Evolutionary conservation across 805 yeast genomes (phyloP).

Genomic region (Myxozyma nipponensis): DNA sequence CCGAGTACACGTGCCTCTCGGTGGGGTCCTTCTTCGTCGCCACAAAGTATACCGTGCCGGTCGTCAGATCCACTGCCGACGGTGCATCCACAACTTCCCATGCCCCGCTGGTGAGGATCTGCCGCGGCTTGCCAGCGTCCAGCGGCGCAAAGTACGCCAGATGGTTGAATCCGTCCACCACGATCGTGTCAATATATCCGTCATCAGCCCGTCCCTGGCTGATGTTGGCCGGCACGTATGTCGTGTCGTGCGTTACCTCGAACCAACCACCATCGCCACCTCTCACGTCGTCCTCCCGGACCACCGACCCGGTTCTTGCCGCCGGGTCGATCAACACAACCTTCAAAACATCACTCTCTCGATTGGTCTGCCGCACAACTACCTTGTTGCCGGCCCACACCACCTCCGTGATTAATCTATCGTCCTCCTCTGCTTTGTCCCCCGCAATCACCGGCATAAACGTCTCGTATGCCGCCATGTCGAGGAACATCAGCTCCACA

Average conservation of each 20-base stretch:
- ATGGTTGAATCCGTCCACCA: constrained; percentile 56
- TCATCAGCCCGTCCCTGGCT: constrained; percentile 45
- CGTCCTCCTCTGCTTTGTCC: constrained; percentile 40
- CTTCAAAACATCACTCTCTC: constrained; percentile 64
- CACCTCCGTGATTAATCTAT: constrained; percentile 61
- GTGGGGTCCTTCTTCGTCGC: constrained; percentile 75
- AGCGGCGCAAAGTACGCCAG: constrained; percentile 82
- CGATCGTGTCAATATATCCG: constrained; percentile 75
- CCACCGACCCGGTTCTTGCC: constrained; percentile 38
- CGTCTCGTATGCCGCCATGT: constrained; percentile 34
- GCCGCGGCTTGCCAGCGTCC: constrained; percentile 47
- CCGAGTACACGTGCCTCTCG: constrained; percentile 79
- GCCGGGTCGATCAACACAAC: constrained; percentile 52
- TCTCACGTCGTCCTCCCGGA: constrained; percentile 47
- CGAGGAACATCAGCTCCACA: constrained; percentile 52
- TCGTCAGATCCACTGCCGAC: constrained; percentile 45
- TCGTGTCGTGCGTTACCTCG: constrained; percentile 65
- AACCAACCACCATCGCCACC: constrained; percentile 62
- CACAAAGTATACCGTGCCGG: constrained; percentile 56
- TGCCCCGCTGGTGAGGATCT: constrained; percentile 63
- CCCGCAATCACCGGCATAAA: constrained; percentile 41
- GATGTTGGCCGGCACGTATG: constrained; percentile 52
- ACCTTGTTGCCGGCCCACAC: constrained; percentile 61
- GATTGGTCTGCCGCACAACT: constrained; percentile 56
- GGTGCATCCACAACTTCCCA: constrained; percentile 90